Percentiles rank a stretch among this genome's conserved stretches.
phyloP scores from a whole-genome alignment of 2,329 filamentous ascomycete genomes.

The Neonectria magnoliae region DNA sequence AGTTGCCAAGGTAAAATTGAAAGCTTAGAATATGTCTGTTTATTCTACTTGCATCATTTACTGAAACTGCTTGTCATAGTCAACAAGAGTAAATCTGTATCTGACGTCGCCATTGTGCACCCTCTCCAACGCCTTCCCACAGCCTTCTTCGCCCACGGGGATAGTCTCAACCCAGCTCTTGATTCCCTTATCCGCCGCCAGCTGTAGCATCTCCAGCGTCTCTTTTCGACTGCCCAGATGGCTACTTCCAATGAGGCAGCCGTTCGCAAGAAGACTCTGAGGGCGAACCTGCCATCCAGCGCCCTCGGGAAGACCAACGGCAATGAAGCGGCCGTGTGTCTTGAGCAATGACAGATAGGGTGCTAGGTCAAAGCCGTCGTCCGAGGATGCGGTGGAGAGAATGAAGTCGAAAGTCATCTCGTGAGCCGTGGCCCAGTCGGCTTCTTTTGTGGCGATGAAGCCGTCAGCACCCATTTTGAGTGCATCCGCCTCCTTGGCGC shows the following conservation, averaged over 20 bases:
- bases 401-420: constrained; percentile 62
- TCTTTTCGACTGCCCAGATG: constrained; percentile 58
- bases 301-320: constrained; percentile 70
- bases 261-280: constrained; percentile 65
- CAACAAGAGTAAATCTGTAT: constrained; percentile 36
- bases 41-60: constrained; percentile 29
- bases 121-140: constrained; percentile 23
- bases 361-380: constrained; percentile 61
- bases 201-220: constrained; percentile 64
- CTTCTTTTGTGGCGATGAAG: constrained; percentile 42
- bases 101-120: constrained; percentile 26
- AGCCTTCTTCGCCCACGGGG: constrained; percentile 23
- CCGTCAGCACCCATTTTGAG: constrained; percentile 63
- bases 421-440: constrained; percentile 61
- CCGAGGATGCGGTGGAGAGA: constrained; percentile 55
- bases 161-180: constrained; percentile 60
- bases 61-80: constrained; percentile 37
- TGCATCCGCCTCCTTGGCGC: constrained; percentile 60
- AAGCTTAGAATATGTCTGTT: neutral
- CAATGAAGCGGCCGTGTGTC: constrained; percentile 67
- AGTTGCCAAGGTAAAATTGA: neutral
- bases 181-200: constrained; percentile 62
- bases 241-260: constrained; percentile 55
- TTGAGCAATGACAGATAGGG: constrained; percentile 68
- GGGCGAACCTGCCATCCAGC: constrained; percentile 55